Evolutionary conservation across 208 protist species (phyloP).

Genomic region (Trypanosoma boissoni): DNA sequence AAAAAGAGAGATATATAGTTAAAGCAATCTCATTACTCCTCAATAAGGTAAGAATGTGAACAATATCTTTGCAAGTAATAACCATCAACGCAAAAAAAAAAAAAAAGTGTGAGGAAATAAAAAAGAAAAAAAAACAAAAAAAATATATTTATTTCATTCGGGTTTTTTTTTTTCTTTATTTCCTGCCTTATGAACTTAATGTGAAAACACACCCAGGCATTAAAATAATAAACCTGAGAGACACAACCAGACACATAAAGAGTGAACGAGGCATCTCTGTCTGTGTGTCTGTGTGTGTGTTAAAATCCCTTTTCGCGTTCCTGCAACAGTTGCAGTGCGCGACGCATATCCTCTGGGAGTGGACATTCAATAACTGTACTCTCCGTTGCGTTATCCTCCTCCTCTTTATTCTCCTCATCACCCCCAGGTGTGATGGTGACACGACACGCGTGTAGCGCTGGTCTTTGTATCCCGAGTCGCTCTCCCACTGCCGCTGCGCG

Average conservation of each 20-base stretch:
- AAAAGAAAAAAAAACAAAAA: not conserved
- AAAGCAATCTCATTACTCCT: not conserved
- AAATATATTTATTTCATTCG: no score
- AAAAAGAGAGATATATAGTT: not conserved
- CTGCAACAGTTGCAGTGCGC: slow-evolving; percentile 36
- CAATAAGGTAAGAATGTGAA: no score
- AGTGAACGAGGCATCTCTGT: no score
- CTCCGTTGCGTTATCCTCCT: slow-evolving; percentile 7
- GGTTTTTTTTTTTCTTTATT: no score
- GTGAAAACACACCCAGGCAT: no score
- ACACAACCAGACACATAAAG: no score
- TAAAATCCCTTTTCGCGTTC: slow-evolving; percentile 19
- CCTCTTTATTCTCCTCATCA: not conserved
- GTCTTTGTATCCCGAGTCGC: slow-evolving; percentile 21
- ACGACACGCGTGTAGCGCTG: slow-evolving; percentile 36
- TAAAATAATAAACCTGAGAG: no score
- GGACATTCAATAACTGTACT: slow-evolving; percentile 50
- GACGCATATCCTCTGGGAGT: slow-evolving; percentile 51
- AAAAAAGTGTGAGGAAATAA: not conserved
- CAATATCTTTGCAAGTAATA: not conserved
- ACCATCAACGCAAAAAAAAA: not conserved
- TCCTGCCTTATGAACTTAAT: no score
- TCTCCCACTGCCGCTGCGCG: slow-evolving; percentile 18
- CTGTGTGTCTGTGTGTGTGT: no score
- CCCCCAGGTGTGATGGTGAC: slow-evolving; percentile 23